Evolutionary conservation across 2,329 filamentous ascomycete species (phyloP).

Genomic region (Fusarium bulbicola): DNA sequence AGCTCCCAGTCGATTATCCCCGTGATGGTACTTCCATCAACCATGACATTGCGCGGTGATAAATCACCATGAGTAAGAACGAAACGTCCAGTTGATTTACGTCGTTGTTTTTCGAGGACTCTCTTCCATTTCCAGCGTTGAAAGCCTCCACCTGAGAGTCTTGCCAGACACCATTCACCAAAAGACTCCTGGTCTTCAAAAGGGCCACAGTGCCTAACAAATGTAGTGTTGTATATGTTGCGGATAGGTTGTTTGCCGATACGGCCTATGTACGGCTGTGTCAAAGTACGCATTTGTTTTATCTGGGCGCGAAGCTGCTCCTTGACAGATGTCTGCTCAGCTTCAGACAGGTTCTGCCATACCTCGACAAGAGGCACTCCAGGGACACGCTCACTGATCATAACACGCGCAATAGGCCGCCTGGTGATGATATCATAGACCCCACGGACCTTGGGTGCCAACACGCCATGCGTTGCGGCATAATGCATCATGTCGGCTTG

Average conservation of each 20-base stretch:
- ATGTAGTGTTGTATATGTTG: not conserved
- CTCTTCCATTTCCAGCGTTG: not conserved
- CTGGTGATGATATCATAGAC: not conserved
- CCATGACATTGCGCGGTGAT: not conserved
- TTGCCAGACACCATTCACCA: not conserved
- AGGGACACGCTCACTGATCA: not conserved
- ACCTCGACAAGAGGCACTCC: not conserved
- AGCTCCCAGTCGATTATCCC: conserved; percentile 7
- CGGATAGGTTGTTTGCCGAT: not conserved
- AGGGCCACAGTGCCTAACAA: not conserved
- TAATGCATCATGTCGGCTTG: conserved; percentile 3
- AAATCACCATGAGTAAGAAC: not conserved
- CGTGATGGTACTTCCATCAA: not conserved
- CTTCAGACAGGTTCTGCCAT: not conserved
- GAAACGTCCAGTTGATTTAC: not conserved
- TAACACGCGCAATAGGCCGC: not conserved
- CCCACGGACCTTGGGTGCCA: not conserved
- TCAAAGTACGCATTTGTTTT: not conserved
- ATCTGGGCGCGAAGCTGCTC: not conserved
- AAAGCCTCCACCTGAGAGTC: not conserved
- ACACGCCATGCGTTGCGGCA: not conserved
- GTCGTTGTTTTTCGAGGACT: not conserved
- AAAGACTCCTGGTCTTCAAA: not conserved
- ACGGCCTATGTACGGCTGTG: not conserved
- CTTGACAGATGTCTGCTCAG: not conserved